phyloP scores from a whole-genome alignment of 176 grass and related monocot species.

The Poa annua region DNA sequence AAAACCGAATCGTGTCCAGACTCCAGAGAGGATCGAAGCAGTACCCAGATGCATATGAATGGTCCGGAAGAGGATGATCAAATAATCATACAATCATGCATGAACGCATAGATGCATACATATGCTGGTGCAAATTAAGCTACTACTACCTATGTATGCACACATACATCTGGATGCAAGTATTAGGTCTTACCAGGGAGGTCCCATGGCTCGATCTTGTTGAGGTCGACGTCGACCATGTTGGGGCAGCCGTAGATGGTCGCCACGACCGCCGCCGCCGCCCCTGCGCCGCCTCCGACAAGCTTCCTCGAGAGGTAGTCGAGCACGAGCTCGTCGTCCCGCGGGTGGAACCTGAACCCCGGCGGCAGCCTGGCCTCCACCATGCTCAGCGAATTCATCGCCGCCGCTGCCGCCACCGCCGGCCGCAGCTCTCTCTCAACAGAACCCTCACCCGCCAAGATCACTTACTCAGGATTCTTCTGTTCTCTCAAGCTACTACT shows the following conservation, averaged over 20 bases:
- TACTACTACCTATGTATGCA: not conserved
- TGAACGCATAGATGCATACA: not conserved
- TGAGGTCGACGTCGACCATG: conserved; percentile 87
- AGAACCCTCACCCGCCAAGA: not conserved
- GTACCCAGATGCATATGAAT: not conserved
- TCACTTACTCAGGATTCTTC: conserved; percentile 1
- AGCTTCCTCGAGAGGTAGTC: conserved; percentile 84
- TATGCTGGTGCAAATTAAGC: not conserved
- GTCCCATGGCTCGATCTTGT: conserved; percentile 92
- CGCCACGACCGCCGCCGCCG: not conserved
- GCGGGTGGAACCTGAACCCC: conserved; percentile 90
- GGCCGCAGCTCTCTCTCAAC: not conserved
- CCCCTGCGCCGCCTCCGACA: conserved; percentile 3
- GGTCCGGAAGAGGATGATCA: not conserved
- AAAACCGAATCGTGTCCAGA: not conserved
- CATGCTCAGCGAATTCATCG: conserved; percentile 79
- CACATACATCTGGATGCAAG: not conserved
- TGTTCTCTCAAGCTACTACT: conserved; percentile 19
- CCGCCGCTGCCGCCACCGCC: not conserved
- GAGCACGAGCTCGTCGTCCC: conserved; percentile 90
- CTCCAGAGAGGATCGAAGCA: not conserved
- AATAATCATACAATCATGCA: not conserved
- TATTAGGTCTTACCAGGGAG: conserved; percentile 72
- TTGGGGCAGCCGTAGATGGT: conserved; percentile 60
- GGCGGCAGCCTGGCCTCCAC: conserved; percentile 83